Conservation (phyloP, 2,329 filamentous ascomycete species). For the Colletotrichum somersetense region DNA sequence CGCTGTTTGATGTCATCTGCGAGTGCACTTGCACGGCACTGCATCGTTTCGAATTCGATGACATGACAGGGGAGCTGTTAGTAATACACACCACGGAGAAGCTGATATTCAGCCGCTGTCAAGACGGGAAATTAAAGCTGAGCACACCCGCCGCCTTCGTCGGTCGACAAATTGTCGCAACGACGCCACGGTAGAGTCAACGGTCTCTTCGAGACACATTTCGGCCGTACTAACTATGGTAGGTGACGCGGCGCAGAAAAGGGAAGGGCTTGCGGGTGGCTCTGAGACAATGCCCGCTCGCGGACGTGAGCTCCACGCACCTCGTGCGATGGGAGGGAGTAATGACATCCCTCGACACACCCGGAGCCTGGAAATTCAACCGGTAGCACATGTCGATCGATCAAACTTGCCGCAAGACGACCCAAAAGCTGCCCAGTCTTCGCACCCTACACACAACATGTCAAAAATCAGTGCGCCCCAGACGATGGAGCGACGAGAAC, state of each 20-base stretch:
- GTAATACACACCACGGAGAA: not conserved
- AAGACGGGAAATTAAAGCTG: not conserved
- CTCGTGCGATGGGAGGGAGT: constrained; percentile 2
- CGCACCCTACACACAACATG: not conserved
- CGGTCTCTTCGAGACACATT: not conserved
- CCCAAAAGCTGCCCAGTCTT: not conserved
- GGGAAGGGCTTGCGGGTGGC: not conserved
- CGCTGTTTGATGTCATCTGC: not conserved
- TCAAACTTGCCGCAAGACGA: not conserved
- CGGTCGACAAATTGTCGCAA: not conserved
- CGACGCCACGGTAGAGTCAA: not conserved
- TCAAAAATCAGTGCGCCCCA: not conserved
- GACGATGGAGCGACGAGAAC: not conserved
- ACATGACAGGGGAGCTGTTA: not conserved
- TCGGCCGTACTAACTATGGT: not conserved
- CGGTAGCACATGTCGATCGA: not conserved
- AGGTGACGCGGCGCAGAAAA: not conserved
- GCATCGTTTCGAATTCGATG: not conserved
- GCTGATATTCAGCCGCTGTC: not conserved
- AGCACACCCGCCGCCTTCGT: not conserved
- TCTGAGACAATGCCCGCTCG: constrained; percentile 33
- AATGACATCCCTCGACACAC: constrained; percentile 15
- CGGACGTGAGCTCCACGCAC: constrained; percentile 8
- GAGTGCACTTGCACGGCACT: not conserved
- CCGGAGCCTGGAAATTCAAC: not conserved